Evolutionary conservation across 306 rosid genomes (phyloP), one percentile per base, ranked within the genome.

Genomic region (Notholithocarpus densiflorus): DNA sequence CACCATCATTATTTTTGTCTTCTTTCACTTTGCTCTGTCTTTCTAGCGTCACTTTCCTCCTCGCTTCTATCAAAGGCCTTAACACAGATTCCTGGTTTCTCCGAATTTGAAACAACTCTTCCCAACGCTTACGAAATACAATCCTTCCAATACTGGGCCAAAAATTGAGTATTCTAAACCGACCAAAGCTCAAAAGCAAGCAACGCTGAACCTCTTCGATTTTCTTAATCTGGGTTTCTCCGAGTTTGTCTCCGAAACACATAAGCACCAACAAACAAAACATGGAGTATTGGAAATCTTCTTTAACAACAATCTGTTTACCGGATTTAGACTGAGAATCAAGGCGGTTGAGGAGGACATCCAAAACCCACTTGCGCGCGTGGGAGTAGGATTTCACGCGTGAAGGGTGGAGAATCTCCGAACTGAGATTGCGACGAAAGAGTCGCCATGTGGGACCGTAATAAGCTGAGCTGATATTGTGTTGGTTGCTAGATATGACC

Each of bases 341-440:
- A 23, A 70, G 74, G 31, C 34, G 56, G 56, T 1, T 70, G 20
- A 70, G 29, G 6, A 70, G 74, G 31, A 45, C 14, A 19, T 45
- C 74, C 34, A 45, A 70, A 24, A 70, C 74, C 74, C 74, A 70
- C 56, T 70, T 70, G 32, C 56, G 74, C 12, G 74, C 56, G 20
- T 18, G 32, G 2, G 56, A 20, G 56, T 40, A 70, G 10, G 74
- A 70, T 21, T 70, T 70, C 56, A 70, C 74, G 10, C 73, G 73
- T 18, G 74, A 21, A 20, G 20, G 56, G 31, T 70, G 74, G 54
- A 70, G 74, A 13, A 70, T 70, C 74, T 70, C 74, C 5, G 71
- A 32, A 13, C 51, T 66, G 15, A 66, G 71, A 13, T 66, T 66
- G 23, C 71, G 71, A 45, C 71, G 74, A 27, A 70, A 24, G 18